phyloP scores from a whole-genome alignment of 225 moss, liverwort and hornwort species.

The Antitrichia curtipendula region DNA sequence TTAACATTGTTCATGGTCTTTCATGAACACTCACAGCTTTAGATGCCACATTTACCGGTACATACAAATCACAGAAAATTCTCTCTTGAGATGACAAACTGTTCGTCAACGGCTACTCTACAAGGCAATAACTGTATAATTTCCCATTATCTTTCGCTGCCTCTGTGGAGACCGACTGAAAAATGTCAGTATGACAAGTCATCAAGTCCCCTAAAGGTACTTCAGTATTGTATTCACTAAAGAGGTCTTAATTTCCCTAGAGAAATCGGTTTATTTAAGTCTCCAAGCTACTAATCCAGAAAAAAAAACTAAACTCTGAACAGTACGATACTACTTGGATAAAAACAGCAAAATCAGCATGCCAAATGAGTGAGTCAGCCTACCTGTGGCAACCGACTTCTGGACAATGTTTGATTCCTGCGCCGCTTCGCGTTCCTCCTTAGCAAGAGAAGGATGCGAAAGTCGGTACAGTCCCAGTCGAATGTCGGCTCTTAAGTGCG shows the following conservation, averaged over 20 bases:
- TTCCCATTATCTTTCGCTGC: not conserved
- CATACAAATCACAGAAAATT: not conserved
- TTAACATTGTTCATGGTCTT: not conserved
- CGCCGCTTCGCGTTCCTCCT: slow-evolving; percentile 14
- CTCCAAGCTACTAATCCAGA: not conserved
- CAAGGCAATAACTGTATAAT: not conserved
- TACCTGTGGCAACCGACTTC: slow-evolving; percentile 44
- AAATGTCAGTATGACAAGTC: not conserved
- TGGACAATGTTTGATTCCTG: slow-evolving; percentile 32
- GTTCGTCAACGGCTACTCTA: not conserved
- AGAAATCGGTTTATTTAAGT: not conserved
- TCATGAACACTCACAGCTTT: not conserved
- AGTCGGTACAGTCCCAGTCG: slow-evolving; percentile 25
- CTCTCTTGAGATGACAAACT: not conserved
- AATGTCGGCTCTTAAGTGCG: slow-evolving; percentile 31
- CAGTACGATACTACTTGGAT: too few species aligned
- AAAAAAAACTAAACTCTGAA: not conserved
- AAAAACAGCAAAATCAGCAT: not conserved
- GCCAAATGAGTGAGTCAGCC: not conserved
- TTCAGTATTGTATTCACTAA: not conserved
- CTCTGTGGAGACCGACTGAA: not conserved
- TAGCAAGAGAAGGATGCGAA: slow-evolving; percentile 12
- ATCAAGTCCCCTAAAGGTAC: not conserved
- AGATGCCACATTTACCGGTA: not conserved
- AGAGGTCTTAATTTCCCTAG: not conserved